Base-by-base conservation (phyloP, 2,329 filamentous ascomycete species). In the Mycosphaerella sp. region DNA sequence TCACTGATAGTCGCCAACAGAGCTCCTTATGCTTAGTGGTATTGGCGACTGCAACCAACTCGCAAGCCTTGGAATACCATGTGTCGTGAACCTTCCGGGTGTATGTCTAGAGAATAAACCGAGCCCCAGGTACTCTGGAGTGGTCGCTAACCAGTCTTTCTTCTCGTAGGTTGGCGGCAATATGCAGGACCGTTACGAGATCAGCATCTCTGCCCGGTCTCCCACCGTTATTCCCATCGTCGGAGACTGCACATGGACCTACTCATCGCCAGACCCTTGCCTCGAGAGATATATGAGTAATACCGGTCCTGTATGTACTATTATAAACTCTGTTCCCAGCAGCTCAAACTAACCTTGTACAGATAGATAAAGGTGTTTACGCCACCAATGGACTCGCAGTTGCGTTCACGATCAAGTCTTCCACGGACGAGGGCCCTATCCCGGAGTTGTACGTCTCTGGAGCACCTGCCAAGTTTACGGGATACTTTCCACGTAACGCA, bases 21-120 rank as follows among this genome's bases (percentile, higher is more conserved):
- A 85, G 64, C 68, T 86, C 2, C 76, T 86, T 10, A 79, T 82
- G 69, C 74, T 85, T 1, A 79, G 73, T 41, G 82, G 82, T n/a
- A 74, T 86, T 32, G 82, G 82, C 0, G 79, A 80, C 0, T 61
- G 66, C 9, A 61, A 68, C 0, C 75, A 81, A 55, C 73, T 86
- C 2, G 54, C 71, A 14, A 69, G 71, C 48, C 73, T 78, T 60
- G 66, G 70, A n/a, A 84, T 85, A 56, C 62, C 72, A 1, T 66
- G 78, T 0, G 56, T 82, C 13, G 71, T 75, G 7, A 73, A 84
- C 53, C 77, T 80, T 1, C 76, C 78, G 1, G 50, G 44, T 6
- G 25, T 52, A 34, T 4, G 30, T 34, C 30, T n/a, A 12, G 30
- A 34, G 4, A 12, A 34, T 25, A 12, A 25, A 42, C 2, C n/a